phyloP scores from a whole-genome alignment of 202 grass and related monocot genomes.

The Eragrostis tef region DNA sequence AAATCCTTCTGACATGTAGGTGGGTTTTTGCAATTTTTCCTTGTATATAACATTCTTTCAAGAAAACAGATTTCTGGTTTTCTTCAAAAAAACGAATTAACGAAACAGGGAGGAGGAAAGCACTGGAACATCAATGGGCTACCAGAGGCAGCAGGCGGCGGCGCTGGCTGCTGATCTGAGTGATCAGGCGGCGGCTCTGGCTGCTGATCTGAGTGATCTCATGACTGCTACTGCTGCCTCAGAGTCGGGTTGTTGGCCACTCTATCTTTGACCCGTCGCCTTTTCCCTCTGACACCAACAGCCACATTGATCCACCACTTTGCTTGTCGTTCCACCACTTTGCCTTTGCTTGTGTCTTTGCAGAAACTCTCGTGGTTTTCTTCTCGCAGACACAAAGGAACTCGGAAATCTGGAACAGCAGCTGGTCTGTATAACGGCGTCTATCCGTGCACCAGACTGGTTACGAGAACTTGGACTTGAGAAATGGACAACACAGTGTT shows the following conservation, averaged over 20 bases:
- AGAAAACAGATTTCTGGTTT: background rate
- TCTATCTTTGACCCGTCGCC: background rate
- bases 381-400: background rate
- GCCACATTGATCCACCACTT: background rate
- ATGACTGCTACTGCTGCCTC: background rate
- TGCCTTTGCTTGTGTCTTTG: background rate
- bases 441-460: background rate
- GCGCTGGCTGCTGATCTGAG: background rate
- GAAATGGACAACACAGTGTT: background rate
- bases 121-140: background rate
- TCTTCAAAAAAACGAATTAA: background rate
- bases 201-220: background rate
- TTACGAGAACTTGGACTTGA: background rate
- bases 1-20: no score
- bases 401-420: background rate
- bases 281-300: background rate
- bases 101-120: no score
- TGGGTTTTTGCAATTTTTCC: no score
- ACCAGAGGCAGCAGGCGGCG: background rate
- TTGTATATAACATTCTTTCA: background rate
- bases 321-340: background rate
- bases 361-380: background rate
- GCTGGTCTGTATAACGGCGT: background rate
- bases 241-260: slow-evolving; percentile 22
- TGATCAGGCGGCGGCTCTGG: background rate